Percentiles rank a stretch among this genome's conserved stretches.
phyloP scores from a whole-genome alignment of 2,329 filamentous ascomycete species.

The Elsinoe fawcettii region DNA sequence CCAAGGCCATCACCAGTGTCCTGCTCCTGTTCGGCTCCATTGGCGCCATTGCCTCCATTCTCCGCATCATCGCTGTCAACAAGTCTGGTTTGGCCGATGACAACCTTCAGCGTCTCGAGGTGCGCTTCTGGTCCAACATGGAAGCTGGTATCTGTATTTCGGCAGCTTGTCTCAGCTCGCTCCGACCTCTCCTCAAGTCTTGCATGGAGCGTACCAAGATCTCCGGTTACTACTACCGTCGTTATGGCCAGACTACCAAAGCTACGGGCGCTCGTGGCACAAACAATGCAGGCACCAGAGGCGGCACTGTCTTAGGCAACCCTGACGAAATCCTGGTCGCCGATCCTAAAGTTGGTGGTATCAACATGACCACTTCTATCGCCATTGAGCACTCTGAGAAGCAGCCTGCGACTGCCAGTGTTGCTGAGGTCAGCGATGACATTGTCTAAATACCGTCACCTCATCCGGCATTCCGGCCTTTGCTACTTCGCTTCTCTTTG shows the following conservation, averaged over 20 bases:
- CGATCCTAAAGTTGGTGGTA: background rate
- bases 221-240: constrained; percentile 13
- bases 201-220: constrained; percentile 14
- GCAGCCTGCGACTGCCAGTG: background rate
- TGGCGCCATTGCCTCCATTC: background rate
- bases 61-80: constrained; percentile 12
- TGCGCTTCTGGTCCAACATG: constrained; percentile 14
- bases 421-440: background rate
- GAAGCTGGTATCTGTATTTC: constrained; percentile 87
- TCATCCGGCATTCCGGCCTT: background rate
- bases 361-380: background rate
- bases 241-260: constrained; percentile 10
- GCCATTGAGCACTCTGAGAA: background rate
- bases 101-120: constrained; percentile 13
- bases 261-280: background rate
- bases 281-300: background rate
- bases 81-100: background rate
- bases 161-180: constrained; percentile 83
- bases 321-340: background rate
- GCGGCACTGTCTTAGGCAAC: background rate
- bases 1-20: constrained; percentile 4
- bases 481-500: background rate
- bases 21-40: constrained; percentile 9
- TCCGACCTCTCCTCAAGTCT: constrained; percentile 8
- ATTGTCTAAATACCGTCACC: background rate